phyloP scores from a whole-genome alignment of 345 rosid genomes.

The Lepidium didymum region DNA sequence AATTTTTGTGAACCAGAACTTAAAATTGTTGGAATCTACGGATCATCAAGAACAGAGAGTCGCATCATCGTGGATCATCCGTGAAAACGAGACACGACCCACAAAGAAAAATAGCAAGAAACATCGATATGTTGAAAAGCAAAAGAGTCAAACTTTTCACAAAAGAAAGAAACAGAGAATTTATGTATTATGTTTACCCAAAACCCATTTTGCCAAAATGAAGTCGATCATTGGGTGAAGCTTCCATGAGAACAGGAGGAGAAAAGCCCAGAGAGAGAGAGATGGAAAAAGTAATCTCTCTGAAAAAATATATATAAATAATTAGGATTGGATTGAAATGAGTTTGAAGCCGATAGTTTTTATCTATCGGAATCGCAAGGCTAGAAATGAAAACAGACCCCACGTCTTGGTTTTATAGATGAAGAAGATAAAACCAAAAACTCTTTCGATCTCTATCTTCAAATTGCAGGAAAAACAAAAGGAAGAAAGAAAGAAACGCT shows the following conservation, averaged over 20 bases:
- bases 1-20: not conserved
- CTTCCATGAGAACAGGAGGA: conserved; percentile 56
- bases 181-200: conserved; percentile 34
- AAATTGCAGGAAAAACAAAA: not conserved
- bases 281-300: not conserved
- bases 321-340: conserved; percentile 8
- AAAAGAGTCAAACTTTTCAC: not conserved
- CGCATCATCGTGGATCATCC: not conserved
- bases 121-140: conserved; percentile 1
- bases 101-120: not conserved
- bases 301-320: not conserved
- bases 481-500: not conserved
- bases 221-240: conserved; percentile 60
- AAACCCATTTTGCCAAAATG: conserved; percentile 90
- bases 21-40: not conserved
- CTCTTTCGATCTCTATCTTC: conserved; percentile 3
- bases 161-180: conserved; percentile 5
- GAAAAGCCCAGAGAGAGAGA: not conserved
- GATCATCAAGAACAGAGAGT: not conserved
- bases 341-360: conserved; percentile 1
- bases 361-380: conserved; percentile 24
- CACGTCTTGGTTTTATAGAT: conserved; percentile 23
- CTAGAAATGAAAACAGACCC: conserved; percentile 22
- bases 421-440: conserved; percentile 16
- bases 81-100: not conserved